Evolutionary conservation across 345 rosid genomes (phyloP), one percentile per base, ranked within the genome.

Genomic region (Salix dunnii): DNA sequence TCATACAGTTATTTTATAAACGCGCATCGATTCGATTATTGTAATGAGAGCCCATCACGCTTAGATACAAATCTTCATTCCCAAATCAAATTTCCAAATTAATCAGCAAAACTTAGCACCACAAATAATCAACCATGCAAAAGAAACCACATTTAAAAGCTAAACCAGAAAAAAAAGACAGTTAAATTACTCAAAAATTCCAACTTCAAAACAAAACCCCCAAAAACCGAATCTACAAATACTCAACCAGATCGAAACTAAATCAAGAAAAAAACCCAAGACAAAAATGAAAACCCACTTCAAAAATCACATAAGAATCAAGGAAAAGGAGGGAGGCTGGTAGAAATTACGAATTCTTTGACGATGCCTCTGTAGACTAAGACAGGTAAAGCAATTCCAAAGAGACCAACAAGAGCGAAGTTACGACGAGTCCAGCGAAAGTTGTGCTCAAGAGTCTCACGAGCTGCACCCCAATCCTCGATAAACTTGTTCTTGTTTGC

Each of bases 341-440:
- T 51, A 7, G 36, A 71, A 16, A 49, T 76, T 80, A 93, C 98
- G 58, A 91, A 92, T 80, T 93, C 97, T 70, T 75, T 84, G 90
- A 92, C 94, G 90, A 92, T 91, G 85, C 96, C 98, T 83, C 86
- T 93, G 88, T 93, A 96, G 83, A 96, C 77, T 49, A 96, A 46
- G 85, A 89, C 3, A 42, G 99, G 99, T 74, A 93, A 20, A 23
- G 92, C 99, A 88, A 93, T 81, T 81, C 99, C 98, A 83, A 93
- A 93, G 20, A 96, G 36, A 76, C 99, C 97, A 71, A 96, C 83
- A 68, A 96, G 84, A 55, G 97, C 98, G 7, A 90, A 81, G 88
- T 93, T 93, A 70, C 98, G 97, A 64, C 98, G 97, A 18, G 93
- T 89, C 97, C 98, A 96, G 1, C 97, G 91, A 88, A 96, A 96